Conservation (phyloP, 768 basidiomycete species). For the Suillus discolor region DNA sequence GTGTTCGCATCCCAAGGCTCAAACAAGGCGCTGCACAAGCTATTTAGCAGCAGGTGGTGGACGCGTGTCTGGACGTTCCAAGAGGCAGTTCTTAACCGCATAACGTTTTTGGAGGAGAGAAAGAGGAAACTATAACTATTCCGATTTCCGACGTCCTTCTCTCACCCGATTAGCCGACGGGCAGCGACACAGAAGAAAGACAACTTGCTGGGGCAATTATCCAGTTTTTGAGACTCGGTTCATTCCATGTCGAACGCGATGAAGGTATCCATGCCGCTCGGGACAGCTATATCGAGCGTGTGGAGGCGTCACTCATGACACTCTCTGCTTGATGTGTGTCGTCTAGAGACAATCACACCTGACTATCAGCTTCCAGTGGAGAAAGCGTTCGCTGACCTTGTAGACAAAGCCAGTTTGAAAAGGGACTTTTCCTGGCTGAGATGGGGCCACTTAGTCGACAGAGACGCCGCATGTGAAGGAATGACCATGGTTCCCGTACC, state of each 20-base stretch:
- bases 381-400: constrained; percentile 6
- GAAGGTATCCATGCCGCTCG: constrained; percentile 8
- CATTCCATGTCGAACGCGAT: not conserved
- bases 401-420: constrained; percentile 8
- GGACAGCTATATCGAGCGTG: constrained; percentile 9
- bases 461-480: constrained; percentile 4
- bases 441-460: constrained; percentile 10
- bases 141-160: constrained; percentile 9
- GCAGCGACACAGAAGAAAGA: constrained; percentile 8
- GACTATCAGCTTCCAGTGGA: constrained; percentile 5
- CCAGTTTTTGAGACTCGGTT: constrained; percentile 10
- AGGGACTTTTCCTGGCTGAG: constrained; percentile 10
- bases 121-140: constrained; percentile 7
- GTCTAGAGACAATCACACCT: constrained; percentile 6
- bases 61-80: constrained; percentile 12
- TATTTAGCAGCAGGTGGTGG: constrained; percentile 11
- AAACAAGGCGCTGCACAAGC: not conserved
- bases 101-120: constrained; percentile 9
- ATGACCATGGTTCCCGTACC: constrained; percentile 10
- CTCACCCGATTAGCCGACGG: constrained; percentile 5
- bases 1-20: constrained; percentile 11
- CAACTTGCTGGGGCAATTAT: constrained; percentile 4
- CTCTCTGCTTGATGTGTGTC: constrained; percentile 9
- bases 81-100: constrained; percentile 7
- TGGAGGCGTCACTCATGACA: constrained; percentile 11